Base-by-base conservation (phyloP, 371 early-diverging fungal species). In the Circinella minor region DNA sequence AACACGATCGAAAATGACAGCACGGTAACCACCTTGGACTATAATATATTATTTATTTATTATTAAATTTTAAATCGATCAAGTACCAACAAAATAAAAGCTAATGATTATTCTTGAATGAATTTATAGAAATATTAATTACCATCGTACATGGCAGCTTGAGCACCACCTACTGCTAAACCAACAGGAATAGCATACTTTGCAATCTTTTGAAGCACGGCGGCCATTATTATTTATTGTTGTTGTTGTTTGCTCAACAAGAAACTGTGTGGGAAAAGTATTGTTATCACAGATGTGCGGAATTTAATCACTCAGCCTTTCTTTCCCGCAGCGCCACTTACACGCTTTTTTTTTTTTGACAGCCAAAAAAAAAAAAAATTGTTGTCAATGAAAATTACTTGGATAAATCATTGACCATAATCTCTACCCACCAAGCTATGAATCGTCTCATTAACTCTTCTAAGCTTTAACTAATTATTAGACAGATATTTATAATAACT, bases 11-110 rank as follows among this genome's bases (percentile, higher is more conserved):
- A 98, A 99, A 71, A 97, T 94, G 63, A 99, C 97, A 5, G 97
- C 99, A 60, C 98, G 89, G 72, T 96, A 87, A 68, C 99, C 99
- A 77, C 98, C 99, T 80, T 95, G 93, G 67, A 98, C 97, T 95
- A 69, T 38, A 57, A 13, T 46, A n/a, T 17, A 47, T 61, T 39
- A 11, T 18, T 15, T 9, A 64, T 14, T n/a, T n/a, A 62, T n/a
- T 66, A 20, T 47, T 27, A 27, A 27, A 27, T 27, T 34, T 17
- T 6, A 8, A 55, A 51, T 39, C 55, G 14, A 36, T 63, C 11
- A 61, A 43, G 57, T 5, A 51, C 43, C 54, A 48, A 55, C 48
- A 18, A 37, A 34, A 1, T 20, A 20, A 18, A 48, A 51, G 59
- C 65, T 49, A 36, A 48, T 46, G 47, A 47, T 11, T 47, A 15